A percentile compares a stretch with the other conserved stretches of the same genome.
Conservation (phyloP, 805 yeast genomes). For the Lipomyces anomalus region DNA sequence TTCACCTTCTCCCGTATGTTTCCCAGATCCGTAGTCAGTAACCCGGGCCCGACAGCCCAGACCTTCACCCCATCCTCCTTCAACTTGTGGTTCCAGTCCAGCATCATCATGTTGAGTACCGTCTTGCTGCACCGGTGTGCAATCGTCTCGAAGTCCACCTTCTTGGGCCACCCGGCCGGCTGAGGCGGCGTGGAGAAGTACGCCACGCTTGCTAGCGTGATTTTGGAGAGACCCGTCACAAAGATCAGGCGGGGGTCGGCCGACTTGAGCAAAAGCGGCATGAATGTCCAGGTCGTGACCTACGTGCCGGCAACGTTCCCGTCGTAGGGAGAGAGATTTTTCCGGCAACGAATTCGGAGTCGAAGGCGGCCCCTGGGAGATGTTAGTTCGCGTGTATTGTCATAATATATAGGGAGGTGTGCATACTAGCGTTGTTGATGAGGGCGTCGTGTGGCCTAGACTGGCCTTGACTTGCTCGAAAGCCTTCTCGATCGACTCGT, state of each 20-base stretch:
- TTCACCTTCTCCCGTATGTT: neutral
- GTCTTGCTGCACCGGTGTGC: slow-evolving; percentile 2
- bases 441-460: neutral
- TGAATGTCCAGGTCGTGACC: neutral
- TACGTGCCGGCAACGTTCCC: slow-evolving; percentile 1
- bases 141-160: slow-evolving; percentile 1
- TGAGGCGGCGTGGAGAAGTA: slow-evolving; percentile 1
- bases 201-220: neutral
- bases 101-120: slow-evolving; percentile 1
- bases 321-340: neutral
- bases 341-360: neutral
- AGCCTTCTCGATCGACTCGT: slow-evolving; percentile 1
- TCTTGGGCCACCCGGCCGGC: slow-evolving; percentile 3
- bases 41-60: slow-evolving; percentile 1
- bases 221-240: neutral
- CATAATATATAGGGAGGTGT: neutral
- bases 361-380: slow-evolving; percentile 1
- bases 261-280: slow-evolving; percentile 3
- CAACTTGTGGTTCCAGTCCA: slow-evolving; percentile 1
- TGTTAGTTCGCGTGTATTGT: slow-evolving; percentile 1
- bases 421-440: neutral
- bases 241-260: slow-evolving; percentile 2
- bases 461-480: slow-evolving; percentile 2
- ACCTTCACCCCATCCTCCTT: slow-evolving; percentile 1
- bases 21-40: slow-evolving; percentile 1